phyloP scores from a whole-genome alignment of 805 yeast genomes.

The Wickerhamomyces queroliae region DNA sequence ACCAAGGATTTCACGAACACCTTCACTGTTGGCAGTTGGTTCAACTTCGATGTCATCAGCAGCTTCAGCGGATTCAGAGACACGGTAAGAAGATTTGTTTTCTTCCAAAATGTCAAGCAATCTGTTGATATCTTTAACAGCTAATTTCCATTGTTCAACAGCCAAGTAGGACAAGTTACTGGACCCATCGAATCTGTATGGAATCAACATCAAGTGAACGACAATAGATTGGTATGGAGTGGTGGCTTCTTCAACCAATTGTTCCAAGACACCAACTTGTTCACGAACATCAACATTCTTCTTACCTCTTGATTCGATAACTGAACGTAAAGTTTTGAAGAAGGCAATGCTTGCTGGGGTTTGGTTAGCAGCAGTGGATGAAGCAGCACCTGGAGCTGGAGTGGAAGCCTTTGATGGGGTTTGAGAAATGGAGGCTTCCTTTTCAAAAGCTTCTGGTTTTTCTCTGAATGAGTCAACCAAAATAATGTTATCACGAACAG shows the following conservation, averaged over 20 bases:
- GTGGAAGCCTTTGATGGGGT: slow-evolving; percentile 15
- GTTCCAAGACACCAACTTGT: slow-evolving; percentile 69
- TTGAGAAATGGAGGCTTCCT: slow-evolving; percentile 29
- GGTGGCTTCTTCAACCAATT: slow-evolving; percentile 41
- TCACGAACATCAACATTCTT: slow-evolving; percentile 82
- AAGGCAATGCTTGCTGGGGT: slow-evolving; percentile 30
- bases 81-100: slow-evolving; percentile 51
- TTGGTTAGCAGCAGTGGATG: slow-evolving; percentile 29
- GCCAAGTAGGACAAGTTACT: slow-evolving; percentile 69
- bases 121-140: slow-evolving; percentile 54
- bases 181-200: slow-evolving; percentile 81
- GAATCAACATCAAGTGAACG: slow-evolving; percentile 74
- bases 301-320: slow-evolving; percentile 91
- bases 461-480: slow-evolving; percentile 55
- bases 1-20: slow-evolving; percentile 74
- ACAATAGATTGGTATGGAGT: slow-evolving; percentile 72
- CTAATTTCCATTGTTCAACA: slow-evolving; percentile 69
- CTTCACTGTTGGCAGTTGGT: slow-evolving; percentile 57
- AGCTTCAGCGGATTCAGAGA: slow-evolving; percentile 66
- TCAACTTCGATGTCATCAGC: slow-evolving; percentile 71
- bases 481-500: slow-evolving; percentile 59
- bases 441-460: slow-evolving; percentile 71
- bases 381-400: slow-evolving; percentile 23
- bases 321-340: slow-evolving; percentile 65
- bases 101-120: slow-evolving; percentile 67